Base-by-base conservation (phyloP, 1,139 yeast genomes). In the Oligophagozyma castellii region DNA sequence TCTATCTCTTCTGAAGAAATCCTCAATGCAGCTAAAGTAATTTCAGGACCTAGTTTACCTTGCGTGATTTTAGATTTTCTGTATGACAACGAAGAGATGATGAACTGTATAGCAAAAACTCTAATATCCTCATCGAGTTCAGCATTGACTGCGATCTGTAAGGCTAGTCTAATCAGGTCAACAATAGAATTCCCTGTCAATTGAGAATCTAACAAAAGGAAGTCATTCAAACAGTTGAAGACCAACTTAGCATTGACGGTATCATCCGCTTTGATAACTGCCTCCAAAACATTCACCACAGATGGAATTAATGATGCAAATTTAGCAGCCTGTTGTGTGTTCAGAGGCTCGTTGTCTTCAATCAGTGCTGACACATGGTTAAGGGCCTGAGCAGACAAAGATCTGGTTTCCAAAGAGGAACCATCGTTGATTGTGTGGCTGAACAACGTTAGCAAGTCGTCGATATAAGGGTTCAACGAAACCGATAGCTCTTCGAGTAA, bases 1-100 rank as follows among this genome's bases (percentile, higher is more conserved):
- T 78, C 92, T 41, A 74, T 62, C 52, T 76, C 84, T 58, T 83
- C 93, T 35, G 92, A 68, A 16, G 92, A 77, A 42, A 89, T 73
- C 46, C 70, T 67, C 36, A 83, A 61, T 35, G 93, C 92, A 35
- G 80, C 67, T 39, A 70, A 55, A 25, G 92, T 73, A 42, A 92
- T 65, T 36, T 67, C 71, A 29, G 89, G 89, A 36, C 95, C 98
- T 38, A 84, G 59, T 56, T 81, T 83, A 51, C 58, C 66, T 41
- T 65, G 63, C 16, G 58, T 42, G 29, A 73, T 59, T 58, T 75
- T 78, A 33, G 79, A 70, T 61, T 69, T 86, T 65, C 73, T 73
- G 56, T 70, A 67, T 24, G 73, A 63, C 30, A 80, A 74, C 39
- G 81, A 77, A 29, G 92, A 72, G 37, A 79, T 76, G 42, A 89